Evolutionary conservation across 371 early-diverging fungal genomes (phyloP), one percentile per base, ranked within the genome.

Genomic region (Mucor mucedo): DNA sequence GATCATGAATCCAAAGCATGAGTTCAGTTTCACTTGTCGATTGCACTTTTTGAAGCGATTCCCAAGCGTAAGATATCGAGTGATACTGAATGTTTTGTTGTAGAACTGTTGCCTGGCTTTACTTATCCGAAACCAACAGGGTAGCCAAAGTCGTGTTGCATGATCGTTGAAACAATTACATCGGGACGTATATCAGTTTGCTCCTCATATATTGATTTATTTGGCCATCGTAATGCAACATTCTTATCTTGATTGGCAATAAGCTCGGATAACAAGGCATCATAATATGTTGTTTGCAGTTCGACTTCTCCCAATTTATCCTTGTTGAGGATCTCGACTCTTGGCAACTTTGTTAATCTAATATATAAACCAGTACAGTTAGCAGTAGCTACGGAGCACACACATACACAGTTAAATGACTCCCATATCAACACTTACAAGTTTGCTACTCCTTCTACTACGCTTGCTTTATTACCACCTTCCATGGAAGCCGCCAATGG

Each of bases 41-140:
- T 60, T 50, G 64, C 45, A 57, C 41, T 60, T 55, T 57, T 63
- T 45, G 48, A 69, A 47, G 69, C 42, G 52, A 63, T 58, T 52
- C 61, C 64, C 45, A 69, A 64, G 14, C 64, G 57, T 48, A 69
- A 63, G 52, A 69, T 53, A 54, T 60, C 64, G 57, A 69, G 40
- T 57, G 57, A 57, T 5, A 62, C 62, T 54, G 69, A 38, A 53
- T 69, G 45, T 65, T 68, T 69, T 9, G 65, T 64, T 14, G 52
- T 69, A 10, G 65, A 61, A 35, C 16, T 28, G 54, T 58, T 69
- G 47, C 69, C 65, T 54, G n/a, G 45, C 61, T 69, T 69, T 47
- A 44, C 49, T 58, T 65, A 58, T 50, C 62, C 52, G 39, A 69
- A 69, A 41, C 59, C 69, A 62, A 67, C 30, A 59, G 59, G 68